Base-by-base conservation (phyloP, 331 rosid species). In the Saraca asoca region DNA sequence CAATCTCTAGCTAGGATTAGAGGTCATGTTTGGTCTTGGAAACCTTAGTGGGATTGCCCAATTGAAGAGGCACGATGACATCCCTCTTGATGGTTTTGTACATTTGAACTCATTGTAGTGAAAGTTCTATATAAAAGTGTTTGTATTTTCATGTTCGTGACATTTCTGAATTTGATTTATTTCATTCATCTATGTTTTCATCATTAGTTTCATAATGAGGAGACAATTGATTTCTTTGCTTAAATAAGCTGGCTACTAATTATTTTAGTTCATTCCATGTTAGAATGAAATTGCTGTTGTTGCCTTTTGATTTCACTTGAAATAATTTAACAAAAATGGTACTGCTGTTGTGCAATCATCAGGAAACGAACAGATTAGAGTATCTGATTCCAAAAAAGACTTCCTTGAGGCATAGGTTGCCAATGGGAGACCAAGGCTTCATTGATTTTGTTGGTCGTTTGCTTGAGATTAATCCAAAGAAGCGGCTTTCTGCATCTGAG, bases 401-500 rank as follows among this genome's bases (percentile, higher is more conserved):
- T 61, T 94, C 97, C 10, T 77, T 94, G 72, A 83, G 97, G 77
- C 97, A 94, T 75, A 87, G 99, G 17, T 83, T 94, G 60, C 99
- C 99, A 11, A 88, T 94, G 95, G 99, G 95, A 56, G 99, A 94
- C 76, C 96, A 94, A 82, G 97, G 99, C 74, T 94, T 94, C 87
- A 82, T 88, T 6, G 97, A 94, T 57, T 94, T 94, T 62, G 91
- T 94, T 64, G 83, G 50, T 31, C 95, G 86, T 80, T 74, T 94
- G 78, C 99, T 94, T 2, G 97, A 90, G 85, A 80, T 90, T 66
- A 83, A 94, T 82, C 96, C 99, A 0, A 90, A 82, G 77, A 90
- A 90, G 84, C 90, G 99, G 16, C 96, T 97, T 77, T 90, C 99
- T 15, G 99, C 99, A 15, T 17, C 82, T 0, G 93, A 94, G 71